Evolutionary conservation across 2,329 filamentous ascomycete species (phyloP), one percentile per base, ranked within the genome.

Genomic region (Neonectria ditissima): DNA sequence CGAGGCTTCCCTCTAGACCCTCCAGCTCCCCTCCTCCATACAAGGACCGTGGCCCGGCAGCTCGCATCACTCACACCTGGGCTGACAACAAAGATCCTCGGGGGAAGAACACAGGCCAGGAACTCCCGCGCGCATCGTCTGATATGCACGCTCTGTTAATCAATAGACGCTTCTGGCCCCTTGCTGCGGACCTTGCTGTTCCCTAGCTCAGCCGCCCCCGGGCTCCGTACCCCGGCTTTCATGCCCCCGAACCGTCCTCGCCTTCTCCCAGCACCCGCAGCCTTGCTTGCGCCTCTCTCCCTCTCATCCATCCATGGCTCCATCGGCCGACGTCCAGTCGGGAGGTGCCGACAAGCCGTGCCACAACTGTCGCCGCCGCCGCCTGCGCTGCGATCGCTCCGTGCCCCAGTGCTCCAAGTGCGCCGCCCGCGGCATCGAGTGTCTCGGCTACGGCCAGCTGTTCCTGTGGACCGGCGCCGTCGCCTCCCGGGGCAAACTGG

Each of bases 281-380:
- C 30, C 47, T 14, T 30, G n/a, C 26, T 22, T 32, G 57, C 51
- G 41, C 28, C 24, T 53, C 37, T 45, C 43, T 53, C 44, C 24
- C 39, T 59, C 44, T 59, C 56, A 58, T 53, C 32, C 32, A 54
- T 44, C 63, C 64, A 74, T 74, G 71, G 71, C 70, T 64, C 67
- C 73, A 48, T 63, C 60, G 59, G 60, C 60, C 60, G 60, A 63
- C 43, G 24, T 57, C 20, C 50, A 53, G 32, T 55, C 60, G 28
- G 60, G 45, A 43, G 56, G 44, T 39, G 72, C 74, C 39, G 67
- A 72, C 54, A 80, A 80, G 67, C 73, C 77, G 45, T 87, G 84
- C 72, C 84, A 87, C 77, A 86, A 85, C 76, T 87, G 84, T 74
- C 82, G 84, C 55, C 82, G 83, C 57, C 81, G 81, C 65, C 80